A percentile compares a stretch with the other conserved stretches of the same genome.
These are phyloP conservation scores for Mycena pura DNA, from an alignment of 768 basidiomycete genomes.

Conservation along the genomic window DNA sequence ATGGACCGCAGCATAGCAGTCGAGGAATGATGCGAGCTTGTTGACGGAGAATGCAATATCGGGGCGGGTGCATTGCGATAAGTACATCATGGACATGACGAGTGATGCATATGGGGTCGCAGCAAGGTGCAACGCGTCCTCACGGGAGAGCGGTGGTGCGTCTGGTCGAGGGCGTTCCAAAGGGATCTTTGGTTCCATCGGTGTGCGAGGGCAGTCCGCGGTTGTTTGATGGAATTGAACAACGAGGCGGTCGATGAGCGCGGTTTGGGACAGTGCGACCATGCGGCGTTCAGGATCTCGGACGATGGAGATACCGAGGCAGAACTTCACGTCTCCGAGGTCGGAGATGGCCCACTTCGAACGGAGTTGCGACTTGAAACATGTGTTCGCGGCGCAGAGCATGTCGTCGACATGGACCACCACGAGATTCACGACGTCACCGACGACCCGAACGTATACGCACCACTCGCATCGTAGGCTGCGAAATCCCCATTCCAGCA, in stretches of 20 bases:
- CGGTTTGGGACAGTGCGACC: constrained; percentile 31
- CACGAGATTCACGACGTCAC: constrained; percentile 31
- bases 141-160: constrained; percentile 12
- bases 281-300: constrained; percentile 29
- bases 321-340: constrained; percentile 37
- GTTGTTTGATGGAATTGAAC: constrained; percentile 33
- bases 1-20: constrained; percentile 35
- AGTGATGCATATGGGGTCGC: constrained; percentile 34
- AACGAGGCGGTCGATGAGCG: constrained; percentile 39
- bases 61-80: constrained; percentile 32
- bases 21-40: constrained; percentile 33
- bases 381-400: constrained; percentile 25
- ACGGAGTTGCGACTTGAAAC: constrained; percentile 36
- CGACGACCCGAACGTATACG: constrained; percentile 33
- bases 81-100: constrained; percentile 35
- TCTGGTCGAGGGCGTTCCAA: constrained; percentile 25
- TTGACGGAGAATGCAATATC: constrained; percentile 25
- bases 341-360: constrained; percentile 40
- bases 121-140: constrained; percentile 19
- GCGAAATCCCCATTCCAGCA: constrained; percentile 35
- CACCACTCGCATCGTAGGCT: constrained; percentile 38
- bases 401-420: constrained; percentile 46
- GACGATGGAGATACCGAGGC: constrained; percentile 45
- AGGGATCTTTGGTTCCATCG: constrained; percentile 37
- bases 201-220: constrained; percentile 26